Evolutionary conservation across 768 basidiomycete species (phyloP), one percentile per base, ranked within the genome.

Genomic region (Ramaria sp.): DNA sequence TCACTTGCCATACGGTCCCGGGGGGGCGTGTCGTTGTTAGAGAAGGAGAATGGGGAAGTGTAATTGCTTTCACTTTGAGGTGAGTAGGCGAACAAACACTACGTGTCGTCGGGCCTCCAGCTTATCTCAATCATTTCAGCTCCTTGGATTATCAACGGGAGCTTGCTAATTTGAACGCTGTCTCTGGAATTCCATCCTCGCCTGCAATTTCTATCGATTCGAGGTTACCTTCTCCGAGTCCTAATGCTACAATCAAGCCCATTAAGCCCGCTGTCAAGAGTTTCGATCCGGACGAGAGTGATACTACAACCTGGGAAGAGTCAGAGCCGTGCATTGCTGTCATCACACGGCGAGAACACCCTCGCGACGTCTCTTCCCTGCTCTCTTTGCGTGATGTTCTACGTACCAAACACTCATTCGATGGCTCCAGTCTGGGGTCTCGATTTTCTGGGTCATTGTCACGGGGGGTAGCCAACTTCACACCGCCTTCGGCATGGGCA

Each of bases 31-130:
- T 86, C 4, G 75, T 87, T 58, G 78, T 88, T 9, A 67, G 78
- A 50, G 87, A 88, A 64, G 75, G 78, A 63, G 85, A 87, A 66
- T 84, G 82, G 84, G 84, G 85, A 7, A 87, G 84, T 65, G 80
- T 89, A 49, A 88, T 88, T 61, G 82, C 86, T 6, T 87, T 84
- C 67, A 86, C 84, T 7, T 68, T 88, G 51, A 84, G 83, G 84
- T 84, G 59, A 19, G 71, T 65, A 34, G 24, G 34, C 7, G 9
- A 10, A 39, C 51, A 41, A 19, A 22, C 22, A 27, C n/a, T 22
- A 9, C 2, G 7, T 10, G 11, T 43, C 2, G 20, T 24, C 50
- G 17, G 9, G 58, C 15, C 37, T 43, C 45, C 31, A n/a, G 13
- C 13, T n/a, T 45, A 49, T 51, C 24, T 48, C 64, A 27, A 48